Conservation (phyloP, 441 rosid genomes). For the Daphne laureola region DNA sequence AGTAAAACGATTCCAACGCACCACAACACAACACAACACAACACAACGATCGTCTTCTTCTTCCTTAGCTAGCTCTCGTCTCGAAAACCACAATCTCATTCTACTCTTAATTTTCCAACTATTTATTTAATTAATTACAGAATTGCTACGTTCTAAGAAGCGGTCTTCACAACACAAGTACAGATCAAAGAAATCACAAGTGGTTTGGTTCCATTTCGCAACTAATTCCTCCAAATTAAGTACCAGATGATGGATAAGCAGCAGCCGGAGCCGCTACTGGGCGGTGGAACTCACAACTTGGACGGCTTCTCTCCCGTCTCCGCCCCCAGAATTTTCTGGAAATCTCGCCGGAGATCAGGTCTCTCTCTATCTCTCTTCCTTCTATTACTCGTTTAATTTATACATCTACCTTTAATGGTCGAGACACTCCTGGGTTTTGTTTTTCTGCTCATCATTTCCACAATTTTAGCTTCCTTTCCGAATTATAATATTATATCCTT, state of each 20-base stretch:
- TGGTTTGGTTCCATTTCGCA: neutral
- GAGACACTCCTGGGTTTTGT: neutral
- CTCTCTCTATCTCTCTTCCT: neutral
- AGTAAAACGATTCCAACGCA: no score
- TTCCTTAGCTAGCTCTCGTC: neutral
- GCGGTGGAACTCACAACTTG: constrained; percentile 25
- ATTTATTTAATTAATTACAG: no score
- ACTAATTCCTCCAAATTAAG: no score
- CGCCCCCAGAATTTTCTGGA: constrained; percentile 66
- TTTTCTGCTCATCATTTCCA: neutral
- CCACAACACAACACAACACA: no score
- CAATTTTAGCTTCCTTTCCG: no score
- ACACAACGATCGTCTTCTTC: constrained; percentile 6
- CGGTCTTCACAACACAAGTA: no score
- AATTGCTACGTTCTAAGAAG: no score
- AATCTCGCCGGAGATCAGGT: constrained; percentile 78
- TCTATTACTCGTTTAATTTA: neutral
- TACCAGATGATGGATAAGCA: constrained; percentile 23
- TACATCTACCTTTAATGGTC: neutral
- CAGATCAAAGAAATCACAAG: neutral
- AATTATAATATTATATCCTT: no score
- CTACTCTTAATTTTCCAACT: neutral
- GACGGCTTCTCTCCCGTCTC: constrained; percentile 65
- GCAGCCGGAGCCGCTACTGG: constrained; percentile 23
- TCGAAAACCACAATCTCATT: neutral